Percentiles rank a stretch among this genome's conserved stretches.
Evolutionary conservation across 2,329 filamentous ascomycete genomes (phyloP).

Genomic region (Trichoderma simmonsii): DNA sequence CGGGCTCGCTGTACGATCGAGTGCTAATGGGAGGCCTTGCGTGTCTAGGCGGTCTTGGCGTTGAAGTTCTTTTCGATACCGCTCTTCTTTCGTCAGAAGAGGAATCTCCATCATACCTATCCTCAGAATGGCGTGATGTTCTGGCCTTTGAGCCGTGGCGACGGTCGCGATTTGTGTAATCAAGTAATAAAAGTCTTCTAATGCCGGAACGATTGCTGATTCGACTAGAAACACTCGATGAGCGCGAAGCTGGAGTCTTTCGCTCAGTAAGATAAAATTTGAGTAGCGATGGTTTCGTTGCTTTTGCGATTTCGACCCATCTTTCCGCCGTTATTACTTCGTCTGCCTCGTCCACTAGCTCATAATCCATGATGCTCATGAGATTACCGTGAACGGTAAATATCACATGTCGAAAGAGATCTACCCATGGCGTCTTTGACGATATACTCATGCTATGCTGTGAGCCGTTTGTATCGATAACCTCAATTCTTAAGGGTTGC

Average conservation of each 20-base stretch:
- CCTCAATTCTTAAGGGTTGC: neutral
- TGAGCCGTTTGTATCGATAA: neutral
- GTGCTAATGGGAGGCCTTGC: neutral
- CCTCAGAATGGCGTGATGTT: neutral
- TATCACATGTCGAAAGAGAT: neutral
- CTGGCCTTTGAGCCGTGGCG: neutral
- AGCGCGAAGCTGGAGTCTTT: neutral
- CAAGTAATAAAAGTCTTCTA: neutral
- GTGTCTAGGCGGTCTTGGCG: neutral
- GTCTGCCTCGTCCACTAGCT: neutral
- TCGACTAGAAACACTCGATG: neutral
- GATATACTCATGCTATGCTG: neutral
- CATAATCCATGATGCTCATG: neutral
- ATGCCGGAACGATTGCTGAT: neutral
- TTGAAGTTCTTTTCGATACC: neutral
- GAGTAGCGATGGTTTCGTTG: neutral
- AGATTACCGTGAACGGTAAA: neutral
- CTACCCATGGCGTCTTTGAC: neutral
- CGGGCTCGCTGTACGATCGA: neutral
- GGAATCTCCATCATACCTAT: neutral
- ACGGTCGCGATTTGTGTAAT: neutral
- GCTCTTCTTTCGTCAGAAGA: neutral
- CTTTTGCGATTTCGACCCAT: neutral
- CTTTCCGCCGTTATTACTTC: neutral
- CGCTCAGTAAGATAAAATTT: neutral